These are phyloP conservation scores for Ophiostoma novo-ulmi DNA, from an alignment of 2,329 filamentous ascomycete species.

Conservation along the genomic window DNA sequence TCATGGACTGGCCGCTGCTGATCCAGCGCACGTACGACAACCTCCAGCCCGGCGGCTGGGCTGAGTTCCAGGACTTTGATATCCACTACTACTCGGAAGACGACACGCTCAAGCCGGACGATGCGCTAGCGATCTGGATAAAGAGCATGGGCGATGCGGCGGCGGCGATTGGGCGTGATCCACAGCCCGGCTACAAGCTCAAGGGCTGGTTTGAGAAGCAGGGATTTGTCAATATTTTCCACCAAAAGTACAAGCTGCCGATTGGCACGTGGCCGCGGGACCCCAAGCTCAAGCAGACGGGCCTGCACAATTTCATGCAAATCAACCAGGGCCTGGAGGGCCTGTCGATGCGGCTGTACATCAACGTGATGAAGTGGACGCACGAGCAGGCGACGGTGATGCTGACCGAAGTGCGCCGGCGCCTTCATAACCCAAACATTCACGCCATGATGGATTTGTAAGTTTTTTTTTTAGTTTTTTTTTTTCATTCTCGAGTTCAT, in stretches of 20 bases:
- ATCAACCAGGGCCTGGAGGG: slow-evolving; percentile 26
- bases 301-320: slow-evolving; percentile 25
- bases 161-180: slow-evolving; percentile 26
- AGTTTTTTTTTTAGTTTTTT: slow-evolving; percentile 6
- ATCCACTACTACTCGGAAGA: slow-evolving; percentile 27
- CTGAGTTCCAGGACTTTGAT: slow-evolving; percentile 30
- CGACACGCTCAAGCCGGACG: slow-evolving; percentile 20
- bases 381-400: slow-evolving; percentile 25
- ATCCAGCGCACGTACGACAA: slow-evolving; percentile 25
- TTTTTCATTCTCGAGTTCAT: background rate
- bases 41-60: slow-evolving; percentile 29
- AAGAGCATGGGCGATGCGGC: slow-evolving; percentile 27
- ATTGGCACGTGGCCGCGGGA: slow-evolving; percentile 46
- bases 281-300: slow-evolving; percentile 41
- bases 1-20: slow-evolving; percentile 27
- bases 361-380: slow-evolving; percentile 30
- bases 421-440: slow-evolving; percentile 25
- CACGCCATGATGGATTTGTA: slow-evolving; percentile 27
- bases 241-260: slow-evolving; percentile 43
- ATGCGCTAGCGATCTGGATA: slow-evolving; percentile 22
- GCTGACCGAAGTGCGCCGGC: slow-evolving; percentile 25
- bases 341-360: slow-evolving; percentile 26
- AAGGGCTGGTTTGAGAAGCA: slow-evolving; percentile 41
- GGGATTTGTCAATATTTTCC: slow-evolving; percentile 47
- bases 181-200: slow-evolving; percentile 31